Percentiles rank a stretch among this genome's conserved stretches.
Evolutionary conservation across 306 rosid species (phyloP).

Genomic region (Spatholobus suberectus): DNA sequence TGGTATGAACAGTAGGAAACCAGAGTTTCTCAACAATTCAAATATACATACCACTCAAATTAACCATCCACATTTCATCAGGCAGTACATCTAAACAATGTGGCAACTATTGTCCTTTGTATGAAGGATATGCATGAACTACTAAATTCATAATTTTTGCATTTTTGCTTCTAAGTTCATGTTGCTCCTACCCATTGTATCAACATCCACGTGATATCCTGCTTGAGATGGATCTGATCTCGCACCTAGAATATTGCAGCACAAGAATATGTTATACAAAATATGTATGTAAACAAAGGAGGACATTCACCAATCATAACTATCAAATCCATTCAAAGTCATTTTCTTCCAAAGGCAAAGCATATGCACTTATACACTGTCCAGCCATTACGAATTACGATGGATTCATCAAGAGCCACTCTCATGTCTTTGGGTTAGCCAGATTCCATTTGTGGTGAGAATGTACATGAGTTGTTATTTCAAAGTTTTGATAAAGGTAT

Average conservation of each 20-base stretch:
- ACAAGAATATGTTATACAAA: not conserved
- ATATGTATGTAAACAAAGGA: not conserved
- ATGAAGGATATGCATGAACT: not conserved
- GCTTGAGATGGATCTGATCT: not conserved
- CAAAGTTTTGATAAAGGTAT: not conserved
- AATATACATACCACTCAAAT: too few relatives aligned
- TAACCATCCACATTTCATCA: too few relatives aligned
- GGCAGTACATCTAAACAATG: not conserved
- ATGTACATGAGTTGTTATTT: not conserved
- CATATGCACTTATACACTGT: not conserved
- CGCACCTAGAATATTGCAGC: not conserved
- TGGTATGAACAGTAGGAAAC: too few relatives aligned
- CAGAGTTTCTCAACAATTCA: too few relatives aligned
- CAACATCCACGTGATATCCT: not conserved
- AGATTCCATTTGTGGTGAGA: not conserved
- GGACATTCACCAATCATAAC: not conserved
- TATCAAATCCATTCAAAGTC: not conserved
- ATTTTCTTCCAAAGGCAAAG: not conserved
- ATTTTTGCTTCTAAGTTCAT: not conserved
- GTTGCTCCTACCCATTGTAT: not conserved
- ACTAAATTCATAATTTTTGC: not conserved
- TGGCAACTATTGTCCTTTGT: not conserved
- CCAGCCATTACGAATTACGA: not conserved
- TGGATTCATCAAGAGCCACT: not conserved
- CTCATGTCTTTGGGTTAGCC: not conserved